These are phyloP conservation scores for Hanseniaspora mollemarum DNA, from an alignment of 805 yeast species.

Conservation along the genomic window DNA sequence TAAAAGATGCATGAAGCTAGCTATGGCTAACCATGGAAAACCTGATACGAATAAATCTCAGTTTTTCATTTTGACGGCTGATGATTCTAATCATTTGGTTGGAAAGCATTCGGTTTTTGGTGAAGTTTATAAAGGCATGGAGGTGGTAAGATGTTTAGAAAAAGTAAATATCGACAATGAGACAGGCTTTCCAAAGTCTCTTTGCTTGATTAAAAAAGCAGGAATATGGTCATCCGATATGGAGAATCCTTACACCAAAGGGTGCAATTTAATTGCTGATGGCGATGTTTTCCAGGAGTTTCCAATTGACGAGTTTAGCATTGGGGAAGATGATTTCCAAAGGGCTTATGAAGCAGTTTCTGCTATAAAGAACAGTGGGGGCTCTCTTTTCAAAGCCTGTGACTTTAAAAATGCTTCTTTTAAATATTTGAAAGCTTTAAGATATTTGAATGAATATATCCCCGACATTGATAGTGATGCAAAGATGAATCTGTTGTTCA, in stretches of 20 bases:
- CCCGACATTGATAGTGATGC: constrained; percentile 59
- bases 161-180: constrained; percentile 34
- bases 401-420: constrained; percentile 42
- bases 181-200: constrained; percentile 34
- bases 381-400: constrained; percentile 45
- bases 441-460: constrained; percentile 59
- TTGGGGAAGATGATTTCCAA: constrained; percentile 47
- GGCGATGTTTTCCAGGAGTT: constrained; percentile 67
- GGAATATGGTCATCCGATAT: constrained; percentile 50
- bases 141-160: constrained; percentile 58
- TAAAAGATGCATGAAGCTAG: constrained; percentile 30
- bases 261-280: constrained; percentile 48
- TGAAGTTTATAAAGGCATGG: constrained; percentile 52
- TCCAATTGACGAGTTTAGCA: constrained; percentile 59
- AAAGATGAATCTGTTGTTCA: constrained; percentile 39
- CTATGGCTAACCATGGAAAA: constrained; percentile 52
- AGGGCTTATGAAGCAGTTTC: constrained; percentile 40
- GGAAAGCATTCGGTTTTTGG: constrained; percentile 77
- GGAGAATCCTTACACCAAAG: constrained; percentile 49
- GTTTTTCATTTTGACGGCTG: constrained; percentile 56
- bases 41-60: constrained; percentile 47
- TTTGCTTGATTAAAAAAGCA: constrained; percentile 43
- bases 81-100: constrained; percentile 56
- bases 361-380: constrained; percentile 58
- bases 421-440: constrained; percentile 54